These are phyloP conservation scores for Boletus rubescentipes DNA, from an alignment of 768 basidiomycete genomes.

Conservation along the genomic window DNA sequence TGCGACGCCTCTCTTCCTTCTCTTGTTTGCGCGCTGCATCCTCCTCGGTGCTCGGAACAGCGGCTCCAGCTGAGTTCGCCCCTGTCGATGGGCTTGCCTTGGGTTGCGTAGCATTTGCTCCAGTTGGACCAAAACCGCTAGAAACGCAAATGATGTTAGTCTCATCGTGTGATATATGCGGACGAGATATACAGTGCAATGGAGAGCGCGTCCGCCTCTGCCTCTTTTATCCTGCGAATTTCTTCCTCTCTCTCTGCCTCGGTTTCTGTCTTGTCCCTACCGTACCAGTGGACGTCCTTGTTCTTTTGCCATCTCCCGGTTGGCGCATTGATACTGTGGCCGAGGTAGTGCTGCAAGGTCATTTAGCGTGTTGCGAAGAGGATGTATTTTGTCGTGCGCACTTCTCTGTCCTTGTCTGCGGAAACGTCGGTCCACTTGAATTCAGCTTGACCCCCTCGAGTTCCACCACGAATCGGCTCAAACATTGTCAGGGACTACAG, in stretches of 20 bases:
- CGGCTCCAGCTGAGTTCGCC: conserved; percentile 12
- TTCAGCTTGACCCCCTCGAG: conserved; percentile 86
- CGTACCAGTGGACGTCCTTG: conserved; percentile 96
- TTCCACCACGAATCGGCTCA: conserved; percentile 85
- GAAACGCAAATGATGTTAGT: conserved; percentile 13
- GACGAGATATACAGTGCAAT: conserved; percentile 64
- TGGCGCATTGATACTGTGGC: conserved; percentile 92
- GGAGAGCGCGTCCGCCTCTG: conserved; percentile 85
- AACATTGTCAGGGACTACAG: conserved; percentile 44
- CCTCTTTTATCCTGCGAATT: conserved; percentile 78
- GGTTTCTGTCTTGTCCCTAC: conserved; percentile 49
- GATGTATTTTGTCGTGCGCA: conserved; percentile 29
- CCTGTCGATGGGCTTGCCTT: conserved; percentile 18
- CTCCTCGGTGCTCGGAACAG: conserved; percentile 24
- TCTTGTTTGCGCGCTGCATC: conserved; percentile 34
- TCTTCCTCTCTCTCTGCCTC: conserved; percentile 64
- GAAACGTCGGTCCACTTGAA: conserved; percentile 92
- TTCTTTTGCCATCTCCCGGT: conserved; percentile 97
- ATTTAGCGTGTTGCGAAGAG: neutral
- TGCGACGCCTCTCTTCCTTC: conserved; percentile 51
- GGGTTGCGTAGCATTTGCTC: conserved; percentile 33
- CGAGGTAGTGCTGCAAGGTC: conserved; percentile 78
- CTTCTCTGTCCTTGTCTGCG: conserved; percentile 92
- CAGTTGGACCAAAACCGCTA: conserved; percentile 71
- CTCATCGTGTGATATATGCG: neutral